Evolutionary conservation across 345 rosid species (phyloP).

Genomic region (Eucalyptus cloeziana): DNA sequence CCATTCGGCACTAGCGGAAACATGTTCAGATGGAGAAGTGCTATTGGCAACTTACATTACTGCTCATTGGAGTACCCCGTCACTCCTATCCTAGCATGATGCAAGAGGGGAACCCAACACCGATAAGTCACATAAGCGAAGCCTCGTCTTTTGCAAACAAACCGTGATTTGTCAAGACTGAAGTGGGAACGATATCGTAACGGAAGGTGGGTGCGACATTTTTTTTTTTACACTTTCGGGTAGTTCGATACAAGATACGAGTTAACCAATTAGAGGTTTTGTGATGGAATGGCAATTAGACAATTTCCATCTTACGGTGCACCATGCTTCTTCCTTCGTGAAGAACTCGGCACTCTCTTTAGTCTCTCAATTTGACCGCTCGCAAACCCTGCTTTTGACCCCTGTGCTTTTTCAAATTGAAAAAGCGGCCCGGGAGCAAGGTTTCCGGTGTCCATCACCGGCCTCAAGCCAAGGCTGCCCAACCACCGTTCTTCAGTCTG

Average conservation of each 20-base stretch:
- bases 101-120: background rate
- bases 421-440: background rate
- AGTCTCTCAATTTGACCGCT: background rate
- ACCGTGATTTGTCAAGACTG: background rate
- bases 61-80: too few species aligned
- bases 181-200: background rate
- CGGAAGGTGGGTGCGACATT: background rate
- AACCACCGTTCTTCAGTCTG: background rate
- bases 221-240: background rate
- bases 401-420: background rate
- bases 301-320: background rate
- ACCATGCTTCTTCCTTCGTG: background rate
- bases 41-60: background rate
- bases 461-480: background rate
- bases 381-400: background rate
- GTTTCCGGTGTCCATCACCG: background rate
- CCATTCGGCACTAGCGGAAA: background rate
- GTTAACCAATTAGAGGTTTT: background rate
- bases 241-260: background rate
- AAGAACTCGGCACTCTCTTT: background rate
- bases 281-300: background rate
- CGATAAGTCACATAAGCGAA: too few species aligned
- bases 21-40: background rate
- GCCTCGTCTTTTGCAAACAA: background rate
- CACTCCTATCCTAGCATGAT: background rate